Conservation (phyloP, 2,329 filamentous ascomycete species). For the Curvularia eragrostidis region DNA sequence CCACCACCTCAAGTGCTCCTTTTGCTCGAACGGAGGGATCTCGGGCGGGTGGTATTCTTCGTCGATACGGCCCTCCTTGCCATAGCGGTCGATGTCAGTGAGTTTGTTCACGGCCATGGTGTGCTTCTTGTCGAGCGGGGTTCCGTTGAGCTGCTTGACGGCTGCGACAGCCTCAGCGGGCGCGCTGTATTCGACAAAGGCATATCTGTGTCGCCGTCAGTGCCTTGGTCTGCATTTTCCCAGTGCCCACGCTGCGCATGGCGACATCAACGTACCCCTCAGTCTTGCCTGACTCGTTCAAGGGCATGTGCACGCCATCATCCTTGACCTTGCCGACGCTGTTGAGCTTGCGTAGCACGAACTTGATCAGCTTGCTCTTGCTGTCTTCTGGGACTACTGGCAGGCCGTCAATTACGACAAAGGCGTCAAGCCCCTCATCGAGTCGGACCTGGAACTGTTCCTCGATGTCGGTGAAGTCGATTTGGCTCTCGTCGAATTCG, state of each 20-base stretch:
- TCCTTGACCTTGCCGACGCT: slow-evolving; percentile 83
- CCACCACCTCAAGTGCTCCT: slow-evolving; percentile 95
- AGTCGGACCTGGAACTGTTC: slow-evolving; percentile 96
- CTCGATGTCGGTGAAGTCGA: slow-evolving; percentile 92
- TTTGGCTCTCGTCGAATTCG: slow-evolving; percentile 89
- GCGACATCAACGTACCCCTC: slow-evolving; percentile 69
- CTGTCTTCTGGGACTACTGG: slow-evolving; percentile 88
- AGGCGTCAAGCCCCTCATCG: slow-evolving; percentile 94
- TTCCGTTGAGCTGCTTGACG: slow-evolving; percentile 84
- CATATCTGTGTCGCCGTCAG: slow-evolving; percentile 68
- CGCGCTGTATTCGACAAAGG: slow-evolving; percentile 95
- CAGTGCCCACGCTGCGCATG: not conserved
- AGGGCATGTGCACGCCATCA: slow-evolving; percentile 91
- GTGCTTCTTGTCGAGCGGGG: slow-evolving; percentile 95
- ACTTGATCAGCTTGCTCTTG: slow-evolving; percentile 94
- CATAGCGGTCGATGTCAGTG: slow-evolving; percentile 96
- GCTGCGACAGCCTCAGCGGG: slow-evolving; percentile 88
- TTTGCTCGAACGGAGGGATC: slow-evolving; percentile 84
- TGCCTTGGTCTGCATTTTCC: slow-evolving; percentile 3
- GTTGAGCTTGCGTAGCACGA: slow-evolving; percentile 91
- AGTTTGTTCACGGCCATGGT: slow-evolving; percentile 96
- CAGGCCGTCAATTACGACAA: slow-evolving; percentile 94
- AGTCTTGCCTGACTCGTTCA: slow-evolving; percentile 85
- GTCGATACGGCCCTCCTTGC: slow-evolving; percentile 89
- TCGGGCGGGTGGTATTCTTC: slow-evolving; percentile 85